Percentiles rank a stretch among this genome's conserved stretches.
phyloP scores from a whole-genome alignment of 768 basidiomycete genomes.

The Termitomyces sp. region DNA sequence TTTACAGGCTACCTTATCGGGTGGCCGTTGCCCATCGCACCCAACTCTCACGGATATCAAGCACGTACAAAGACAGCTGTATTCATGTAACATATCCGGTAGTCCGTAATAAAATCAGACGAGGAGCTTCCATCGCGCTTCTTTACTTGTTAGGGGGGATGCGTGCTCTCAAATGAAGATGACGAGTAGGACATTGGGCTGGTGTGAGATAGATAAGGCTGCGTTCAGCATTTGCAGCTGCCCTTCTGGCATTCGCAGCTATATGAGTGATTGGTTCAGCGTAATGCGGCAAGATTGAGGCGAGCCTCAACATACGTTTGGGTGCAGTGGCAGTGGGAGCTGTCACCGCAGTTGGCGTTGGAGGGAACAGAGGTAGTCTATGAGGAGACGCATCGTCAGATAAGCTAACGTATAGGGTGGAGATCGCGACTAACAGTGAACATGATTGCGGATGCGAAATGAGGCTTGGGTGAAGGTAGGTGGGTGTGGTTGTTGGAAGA shows the following conservation, averaged over 20 bases:
- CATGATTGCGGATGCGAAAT: too few species aligned
- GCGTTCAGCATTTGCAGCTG: neutral
- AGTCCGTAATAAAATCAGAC: neutral
- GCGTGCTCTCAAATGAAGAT: neutral
- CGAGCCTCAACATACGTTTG: slow-evolving; percentile 12
- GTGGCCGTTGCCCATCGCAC: neutral
- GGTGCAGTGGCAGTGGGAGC: slow-evolving; percentile 19
- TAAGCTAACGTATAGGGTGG: neutral
- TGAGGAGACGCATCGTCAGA: neutral
- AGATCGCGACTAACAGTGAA: slow-evolving; percentile 8
- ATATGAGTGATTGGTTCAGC: neutral
- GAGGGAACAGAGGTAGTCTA: slow-evolving; percentile 23
- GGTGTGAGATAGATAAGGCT: neutral
- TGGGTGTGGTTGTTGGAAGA: neutral
- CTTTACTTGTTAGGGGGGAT: neutral
- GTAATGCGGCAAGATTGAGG: neutral
- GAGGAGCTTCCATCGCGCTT: neutral
- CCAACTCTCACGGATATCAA: neutral
- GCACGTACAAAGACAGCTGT: neutral
- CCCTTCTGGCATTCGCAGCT: slow-evolving; percentile 5
- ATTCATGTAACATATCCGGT: neutral
- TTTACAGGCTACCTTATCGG: neutral
- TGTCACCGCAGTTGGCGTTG: slow-evolving; percentile 23
- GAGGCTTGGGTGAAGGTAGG: neutral
- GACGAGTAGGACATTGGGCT: neutral